Evolutionary conservation across 306 rosid genomes (phyloP), one percentile per base, ranked within the genome.

Genomic region (Casuarina glauca): DNA sequence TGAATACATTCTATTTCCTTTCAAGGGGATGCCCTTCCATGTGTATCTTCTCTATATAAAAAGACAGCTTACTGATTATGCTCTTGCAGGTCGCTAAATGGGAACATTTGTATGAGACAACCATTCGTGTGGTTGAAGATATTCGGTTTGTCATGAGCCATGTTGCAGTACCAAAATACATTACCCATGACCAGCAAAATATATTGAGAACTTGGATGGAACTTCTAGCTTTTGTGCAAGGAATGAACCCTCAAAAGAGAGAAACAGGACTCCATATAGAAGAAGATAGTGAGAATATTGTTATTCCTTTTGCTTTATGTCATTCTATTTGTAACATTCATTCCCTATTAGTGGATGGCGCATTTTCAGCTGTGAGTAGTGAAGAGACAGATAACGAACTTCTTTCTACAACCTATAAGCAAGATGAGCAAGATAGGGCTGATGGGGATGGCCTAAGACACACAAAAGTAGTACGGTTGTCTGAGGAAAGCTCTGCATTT

Each of bases 71-170:
- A 79, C 1, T 53, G 61, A 39, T 72, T 69, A 39, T 46, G 5
- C 41, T 64, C 63, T 86, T 82, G 72, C 84, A 96, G 99, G 89
- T 90, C 84, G 67, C 85, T 51, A 90, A 49, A 85, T 96, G 90
- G 92, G 87, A 80, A 76, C 78, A 74, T 76, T 85, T 89, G 86
- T 83, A 84, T 63, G 94, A 93, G 38, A 83, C 90, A 49, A 93
- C 98, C 17, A 45, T 90, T 71, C 98, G 99, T 43, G 93, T 93
- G 72, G 77, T 90, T 84, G 98, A 96, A 82, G 99, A 96, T 89
- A 84, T 96, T 85, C 90, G 97, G 53, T 96, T 96, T 90, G 98
- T 91, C 52, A 85, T 96, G 99, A 90, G 96, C 79, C 99, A 96
- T 82, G 81, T 83, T 70, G 77, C 64, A 78, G 98, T 96, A 68